A percentile compares a stretch with the other conserved stretches of the same genome.
Evolutionary conservation across 176 grass and related monocot species (phyloP).

Genomic region (Carex myosuroides): DNA sequence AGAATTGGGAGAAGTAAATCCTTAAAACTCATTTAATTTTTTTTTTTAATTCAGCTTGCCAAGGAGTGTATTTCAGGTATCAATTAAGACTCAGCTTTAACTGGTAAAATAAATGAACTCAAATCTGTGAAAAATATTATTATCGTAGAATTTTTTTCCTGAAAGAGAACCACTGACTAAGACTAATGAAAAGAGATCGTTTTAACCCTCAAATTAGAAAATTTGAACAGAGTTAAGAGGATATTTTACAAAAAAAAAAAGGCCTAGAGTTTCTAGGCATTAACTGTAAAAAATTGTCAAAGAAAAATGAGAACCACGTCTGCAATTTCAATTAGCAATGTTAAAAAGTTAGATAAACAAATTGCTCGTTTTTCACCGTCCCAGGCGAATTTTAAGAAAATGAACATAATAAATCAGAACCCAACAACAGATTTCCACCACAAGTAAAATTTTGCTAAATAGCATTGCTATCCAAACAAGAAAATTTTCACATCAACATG

Average conservation of each 20-base stretch:
- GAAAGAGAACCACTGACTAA: not conserved
- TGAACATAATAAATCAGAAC: not conserved
- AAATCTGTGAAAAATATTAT: not conserved
- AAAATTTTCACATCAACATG: not conserved
- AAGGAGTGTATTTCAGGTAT: not conserved
- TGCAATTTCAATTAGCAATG: not conserved
- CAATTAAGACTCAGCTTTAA: not conserved
- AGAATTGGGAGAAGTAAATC: not conserved
- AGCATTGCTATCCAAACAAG: not conserved
- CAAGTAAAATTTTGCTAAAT: not conserved
- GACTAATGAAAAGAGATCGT: not conserved
- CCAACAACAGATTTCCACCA: not conserved
- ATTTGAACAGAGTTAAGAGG: not conserved
- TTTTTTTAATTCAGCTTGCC: not conserved
- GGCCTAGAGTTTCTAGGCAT: not conserved
- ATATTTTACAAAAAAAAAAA: not conserved
- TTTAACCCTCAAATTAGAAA: not conserved
- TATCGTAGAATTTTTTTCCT: not conserved
- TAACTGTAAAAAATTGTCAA: not conserved
- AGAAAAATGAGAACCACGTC: not conserved
- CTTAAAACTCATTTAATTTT: not conserved
- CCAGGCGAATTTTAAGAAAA: not conserved
- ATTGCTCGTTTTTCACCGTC: not conserved
- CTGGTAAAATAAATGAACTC: not conserved
- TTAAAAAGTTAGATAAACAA: not conserved